Base-by-base conservation (phyloP, 768 basidiomycete genomes). In the Rhodocollybia butyracea region DNA sequence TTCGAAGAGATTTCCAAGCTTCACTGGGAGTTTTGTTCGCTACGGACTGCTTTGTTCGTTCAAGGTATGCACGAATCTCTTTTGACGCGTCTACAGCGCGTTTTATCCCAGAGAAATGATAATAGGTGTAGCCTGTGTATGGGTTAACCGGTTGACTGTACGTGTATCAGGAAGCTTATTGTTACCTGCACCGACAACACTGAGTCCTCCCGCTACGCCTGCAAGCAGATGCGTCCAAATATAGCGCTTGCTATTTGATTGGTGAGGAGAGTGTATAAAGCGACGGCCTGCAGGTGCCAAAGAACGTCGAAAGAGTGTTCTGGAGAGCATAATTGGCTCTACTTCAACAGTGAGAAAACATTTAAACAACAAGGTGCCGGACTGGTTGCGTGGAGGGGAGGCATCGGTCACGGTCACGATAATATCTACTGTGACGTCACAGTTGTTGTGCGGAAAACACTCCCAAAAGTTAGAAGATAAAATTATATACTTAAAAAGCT, bases 41-140 rank as follows among this genome's bases (percentile, higher is more conserved):
- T 21, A 54, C 38, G 15, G 43, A 50, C 26, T 41, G 21, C 60
- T 59, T 42, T 55, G 46, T 43, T 13, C 60, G 59, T 54, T 69
- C 54, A 61, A 61, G 54, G 57, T 61, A 66, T 48, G 39, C 29
- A 40, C 66, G 57, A 2, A 67, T 64, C 5, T 64, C 57, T 36
- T 66, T 65, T 15, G 74, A 60, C 4, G 70, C 64, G 51, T 77
- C 69, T 6, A 77, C 72, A 2, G 65, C 60, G 5, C 60, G 62
- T 59, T 73, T 77, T 11, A 71, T 30, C 15, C 73, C 73, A 29
- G 76, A 77, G 57, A 69, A 71, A 57, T 75, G 68, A 57, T 79
- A 80, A 51, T 63, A 71, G 1, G 63, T 64, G 59, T 77, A 77
- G 7, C 66, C 76, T 78, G 29, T 46, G 17, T n/a, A 46, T 19